Percentiles rank a stretch among this genome's conserved stretches.
These are phyloP conservation scores for Mortierella sp. DNA, from an alignment of 371 early-diverging fungal species.

Conservation along the genomic window DNA sequence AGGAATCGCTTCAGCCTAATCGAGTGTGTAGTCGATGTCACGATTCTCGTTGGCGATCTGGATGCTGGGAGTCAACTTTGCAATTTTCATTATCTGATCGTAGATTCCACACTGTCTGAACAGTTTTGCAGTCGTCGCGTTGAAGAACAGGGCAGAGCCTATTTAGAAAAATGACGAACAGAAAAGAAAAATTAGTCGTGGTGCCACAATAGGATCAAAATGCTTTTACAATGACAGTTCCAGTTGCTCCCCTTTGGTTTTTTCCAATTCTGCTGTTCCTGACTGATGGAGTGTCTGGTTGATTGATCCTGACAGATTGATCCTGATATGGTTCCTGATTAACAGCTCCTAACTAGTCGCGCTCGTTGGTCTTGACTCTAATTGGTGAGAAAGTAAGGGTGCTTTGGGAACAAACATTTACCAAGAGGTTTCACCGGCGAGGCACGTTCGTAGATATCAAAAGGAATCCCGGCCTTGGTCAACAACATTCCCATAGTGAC, in stretches of 20 bases:
- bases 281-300: too few relatives aligned
- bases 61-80: conserved; percentile 1
- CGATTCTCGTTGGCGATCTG: conserved; percentile 17
- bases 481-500: conserved; percentile 29
- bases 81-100: conserved; percentile 27
- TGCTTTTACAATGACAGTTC: too few relatives aligned
- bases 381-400: background rate
- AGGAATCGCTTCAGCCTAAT: background rate
- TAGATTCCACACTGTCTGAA: conserved; percentile 36
- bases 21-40: conserved; percentile 11
- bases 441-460: conserved; percentile 29
- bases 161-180: background rate
- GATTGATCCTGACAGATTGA: background rate
- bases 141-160: conserved; percentile 20
- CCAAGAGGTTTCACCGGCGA: conserved; percentile 32
- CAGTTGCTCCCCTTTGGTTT: too few relatives aligned
- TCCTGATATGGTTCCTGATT: conserved; percentile 18
- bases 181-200: background rate
- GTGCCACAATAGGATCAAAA: too few relatives aligned
- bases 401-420: background rate
- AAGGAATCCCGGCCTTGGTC: conserved; percentile 36
- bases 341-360: background rate
- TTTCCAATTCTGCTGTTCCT: too few relatives aligned
- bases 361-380: too few relatives aligned
- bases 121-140: background rate